Base-by-base conservation (phyloP, 2,329 filamentous ascomycete species). In the Fusarium tupiense region DNA sequence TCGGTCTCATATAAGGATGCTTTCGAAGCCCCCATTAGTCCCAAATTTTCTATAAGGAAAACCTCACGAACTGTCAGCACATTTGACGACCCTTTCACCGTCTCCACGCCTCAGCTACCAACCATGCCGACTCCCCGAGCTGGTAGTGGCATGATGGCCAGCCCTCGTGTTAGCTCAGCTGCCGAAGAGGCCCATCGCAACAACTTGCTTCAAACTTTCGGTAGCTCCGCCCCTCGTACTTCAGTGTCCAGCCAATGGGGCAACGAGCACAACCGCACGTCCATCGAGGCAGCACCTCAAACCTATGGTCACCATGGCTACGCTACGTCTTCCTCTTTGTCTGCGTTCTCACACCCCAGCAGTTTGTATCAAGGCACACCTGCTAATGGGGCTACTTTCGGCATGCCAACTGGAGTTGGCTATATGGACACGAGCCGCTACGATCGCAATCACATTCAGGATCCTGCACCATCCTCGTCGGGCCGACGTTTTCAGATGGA, bases 291-390 rank as follows among this genome's bases (percentile, higher is more conserved):
- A 14, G 59, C 67, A 43, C 33, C 70, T 4, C 69, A 77, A 12
- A 50, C 72, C n/a, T 78, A 79, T 70, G 67, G 47, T 54, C 56
- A 53, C 68, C 43, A 67, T 17, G 64, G 66, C 50, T 70, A 71
- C 68, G 64, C 68, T 33, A 62, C 74, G 13, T 79, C 79, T 17
- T 83, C 84, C 4, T 77, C 78, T 10, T 69, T 78, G 12, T 81
- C 79, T 20, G 76, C 72, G 12, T 89, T 89, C 71, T 86, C 87
- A 20, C 82, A 88, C 63, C 80, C 83, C 3, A 89, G 87, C 77
- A 88, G 86, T 71, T 73, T 90, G 29, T 88, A 87, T 64, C 84
- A 83, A 46, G 85, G 87, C 40, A 87, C 86, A 10, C 86, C 86
- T 3, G 73, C 71, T 11, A 79, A 79, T 43, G 78, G 75, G 20